Evolutionary conservation across 257 asterid genomes (phyloP).

Genomic region (Handroanthus guayacan): DNA sequence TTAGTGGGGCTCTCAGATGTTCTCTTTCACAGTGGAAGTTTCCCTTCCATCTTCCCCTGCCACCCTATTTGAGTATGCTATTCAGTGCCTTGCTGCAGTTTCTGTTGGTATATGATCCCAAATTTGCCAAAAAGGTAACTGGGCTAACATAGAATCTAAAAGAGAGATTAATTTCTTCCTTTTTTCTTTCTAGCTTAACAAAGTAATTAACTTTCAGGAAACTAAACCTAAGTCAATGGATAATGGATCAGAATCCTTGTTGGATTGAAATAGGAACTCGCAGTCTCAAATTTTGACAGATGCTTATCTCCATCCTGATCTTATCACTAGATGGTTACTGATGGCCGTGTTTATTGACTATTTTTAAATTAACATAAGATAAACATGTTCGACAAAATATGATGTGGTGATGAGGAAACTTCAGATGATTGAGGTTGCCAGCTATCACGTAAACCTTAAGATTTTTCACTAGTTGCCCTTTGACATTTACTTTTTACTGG

Average conservation of each 20-base stretch:
- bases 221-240: slow-evolving; percentile 21
- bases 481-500: not conserved
- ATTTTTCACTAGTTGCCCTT: not conserved
- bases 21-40: slow-evolving; percentile 63
- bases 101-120: slow-evolving; percentile 12
- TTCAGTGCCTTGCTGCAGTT: not conserved
- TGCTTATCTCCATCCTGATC: not conserved
- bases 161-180: not conserved
- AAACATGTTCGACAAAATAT: slow-evolving; percentile 7
- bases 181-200: not conserved
- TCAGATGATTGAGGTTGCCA: slow-evolving; percentile 20
- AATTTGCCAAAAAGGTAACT: not conserved
- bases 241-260: slow-evolving; percentile 1
- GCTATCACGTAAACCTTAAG: not conserved
- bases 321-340: not conserved
- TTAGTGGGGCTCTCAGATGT: slow-evolving; percentile 51
- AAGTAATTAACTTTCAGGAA: not conserved
- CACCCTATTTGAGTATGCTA: not conserved
- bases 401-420: not conserved
- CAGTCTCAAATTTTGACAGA: slow-evolving; percentile 7
- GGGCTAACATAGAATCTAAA: not conserved
- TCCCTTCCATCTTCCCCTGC: not conserved
- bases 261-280: not conserved
- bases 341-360: slow-evolving; percentile 5
- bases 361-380: not conserved